Evolutionary conservation across 2,329 filamentous ascomycete genomes (phyloP).

Genomic region (Beauveria bassiana): DNA sequence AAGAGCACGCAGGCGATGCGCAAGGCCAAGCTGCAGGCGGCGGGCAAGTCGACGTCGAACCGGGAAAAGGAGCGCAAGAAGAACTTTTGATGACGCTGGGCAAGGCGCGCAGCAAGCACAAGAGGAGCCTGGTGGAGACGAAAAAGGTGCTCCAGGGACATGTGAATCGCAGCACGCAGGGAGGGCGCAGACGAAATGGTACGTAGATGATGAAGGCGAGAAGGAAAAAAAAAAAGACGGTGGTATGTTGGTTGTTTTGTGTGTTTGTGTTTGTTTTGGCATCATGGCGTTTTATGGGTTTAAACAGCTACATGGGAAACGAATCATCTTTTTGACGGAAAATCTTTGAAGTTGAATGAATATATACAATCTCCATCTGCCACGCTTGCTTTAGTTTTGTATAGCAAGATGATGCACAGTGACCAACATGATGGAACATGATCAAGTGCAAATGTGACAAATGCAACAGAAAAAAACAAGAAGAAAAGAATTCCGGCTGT

Average conservation of each 20-base stretch:
- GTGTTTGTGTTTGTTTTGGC: background rate
- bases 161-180: constrained; percentile 73
- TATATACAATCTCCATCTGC: background rate
- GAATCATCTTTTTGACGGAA: too few species aligned
- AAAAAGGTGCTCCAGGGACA: constrained; percentile 74
- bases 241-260: too few species aligned
- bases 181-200: constrained; percentile 71
- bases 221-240: background rate
- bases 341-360: background rate
- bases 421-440: background rate
- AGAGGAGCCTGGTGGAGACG: constrained; percentile 84
- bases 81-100: constrained; percentile 98
- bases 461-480: background rate
- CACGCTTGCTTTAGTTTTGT: background rate
- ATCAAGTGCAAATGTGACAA: background rate
- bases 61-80: constrained; percentile 95
- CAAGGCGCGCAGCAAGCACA: constrained; percentile 92
- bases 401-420: background rate
- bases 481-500: too few species aligned
- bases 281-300: background rate
- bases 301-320: background rate
- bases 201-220: constrained; percentile 15
- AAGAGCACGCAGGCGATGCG: constrained; percentile 77
- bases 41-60: constrained; percentile 95
- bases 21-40: constrained; percentile 76